Base-by-base conservation (phyloP, 495 filamentous ascomycete genomes). In the Trichoderma erinaceum region DNA sequence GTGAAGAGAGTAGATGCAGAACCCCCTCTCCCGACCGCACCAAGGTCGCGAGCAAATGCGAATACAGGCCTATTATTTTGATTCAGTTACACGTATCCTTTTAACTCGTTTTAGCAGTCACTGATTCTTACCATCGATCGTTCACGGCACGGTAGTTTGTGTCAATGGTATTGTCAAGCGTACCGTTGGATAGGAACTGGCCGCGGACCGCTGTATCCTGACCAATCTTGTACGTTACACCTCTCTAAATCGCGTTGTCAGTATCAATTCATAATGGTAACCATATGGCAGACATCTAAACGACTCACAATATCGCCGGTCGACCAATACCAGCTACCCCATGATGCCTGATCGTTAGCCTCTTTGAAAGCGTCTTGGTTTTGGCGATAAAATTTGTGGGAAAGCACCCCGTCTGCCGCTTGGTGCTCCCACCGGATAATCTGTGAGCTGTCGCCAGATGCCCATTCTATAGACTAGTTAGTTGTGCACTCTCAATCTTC, bases 31-130 rank as follows among this genome's bases (percentile, higher is more conserved):
- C 73, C 69, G 35, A 84, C 75, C 41, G 74, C 71, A 12, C 81
- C 82, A 74, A 97, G 89, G 21, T 88, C 84, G 72, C 95, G 94
- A 27, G 90, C 84, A 74, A 96, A 96, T 0, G 90, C 92, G 79
- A 98, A 97, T 15, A 96, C 90, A 0, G 94, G 94, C 79, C 81
- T 83, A 41, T 0, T 4, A 15, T 16, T 12, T n/a, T 25, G 21
- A 4, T 4, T 52, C 48, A 52, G 48, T 50, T 29, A 29, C 29
- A 29, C 4, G 4, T 6, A 50, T 44, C 41, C 15, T 50, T 15
- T 18, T 5, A 18, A 18, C 46, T 18, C n/a, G 5, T 50, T 50
- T 16, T 68, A 13, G 58, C 18, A 18, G 52, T 29, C 18, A 1
- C 18, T 41, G 29, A 44, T 29, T 69, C 71, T 67, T 72, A 82